Percentiles rank a stretch among this genome's conserved stretches.
Conservation (phyloP, 441 rosid species). For the Arabidopsis hybrid region DNA sequence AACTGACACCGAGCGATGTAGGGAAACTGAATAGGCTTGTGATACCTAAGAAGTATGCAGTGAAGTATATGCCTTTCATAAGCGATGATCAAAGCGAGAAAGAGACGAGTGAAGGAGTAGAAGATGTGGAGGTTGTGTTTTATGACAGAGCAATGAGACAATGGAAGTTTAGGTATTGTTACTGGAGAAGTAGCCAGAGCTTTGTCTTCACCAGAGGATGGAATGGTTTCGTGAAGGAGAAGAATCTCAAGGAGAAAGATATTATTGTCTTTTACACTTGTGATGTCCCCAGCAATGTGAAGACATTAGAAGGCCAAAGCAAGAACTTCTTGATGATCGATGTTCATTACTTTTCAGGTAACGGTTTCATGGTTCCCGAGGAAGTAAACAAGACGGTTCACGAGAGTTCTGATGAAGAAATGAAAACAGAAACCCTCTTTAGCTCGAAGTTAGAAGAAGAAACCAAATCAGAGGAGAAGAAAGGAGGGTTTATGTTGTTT, state of each 20-base stretch:
- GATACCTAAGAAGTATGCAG: slow-evolving; percentile 75
- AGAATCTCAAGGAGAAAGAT: slow-evolving; percentile 59
- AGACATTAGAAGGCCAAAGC: slow-evolving; percentile 36
- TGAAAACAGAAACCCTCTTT: slow-evolving; percentile 42
- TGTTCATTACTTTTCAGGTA: slow-evolving; percentile 37
- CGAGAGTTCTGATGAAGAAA: slow-evolving; percentile 20
- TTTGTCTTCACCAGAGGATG: slow-evolving; percentile 90
- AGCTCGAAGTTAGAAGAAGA: slow-evolving; percentile 33
- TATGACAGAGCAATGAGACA: slow-evolving; percentile 63
- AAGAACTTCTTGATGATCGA: slow-evolving; percentile 56
- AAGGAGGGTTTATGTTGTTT: slow-evolving; percentile 63
- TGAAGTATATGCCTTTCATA: slow-evolving; percentile 59
- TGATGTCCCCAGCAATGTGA: slow-evolving; percentile 17
- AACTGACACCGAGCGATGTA: slow-evolving; percentile 87
- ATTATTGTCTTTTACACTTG: slow-evolving; percentile 55
- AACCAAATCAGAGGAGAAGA: slow-evolving; percentile 36
- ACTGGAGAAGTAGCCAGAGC: slow-evolving; percentile 92
- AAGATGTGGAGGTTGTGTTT: slow-evolving; percentile 63
- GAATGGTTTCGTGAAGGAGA: slow-evolving; percentile 77
- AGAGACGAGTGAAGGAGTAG: slow-evolving; percentile 29
- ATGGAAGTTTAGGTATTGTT: slow-evolving; percentile 89
- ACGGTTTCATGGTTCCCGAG: slow-evolving; percentile 8
- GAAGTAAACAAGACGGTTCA: slow-evolving; percentile 17
- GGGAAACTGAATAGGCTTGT: slow-evolving; percentile 91
- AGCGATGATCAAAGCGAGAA: slow-evolving; percentile 22